Base-by-base conservation (phyloP, 805 yeast species). In the Tanozyma kutaoensis region DNA sequence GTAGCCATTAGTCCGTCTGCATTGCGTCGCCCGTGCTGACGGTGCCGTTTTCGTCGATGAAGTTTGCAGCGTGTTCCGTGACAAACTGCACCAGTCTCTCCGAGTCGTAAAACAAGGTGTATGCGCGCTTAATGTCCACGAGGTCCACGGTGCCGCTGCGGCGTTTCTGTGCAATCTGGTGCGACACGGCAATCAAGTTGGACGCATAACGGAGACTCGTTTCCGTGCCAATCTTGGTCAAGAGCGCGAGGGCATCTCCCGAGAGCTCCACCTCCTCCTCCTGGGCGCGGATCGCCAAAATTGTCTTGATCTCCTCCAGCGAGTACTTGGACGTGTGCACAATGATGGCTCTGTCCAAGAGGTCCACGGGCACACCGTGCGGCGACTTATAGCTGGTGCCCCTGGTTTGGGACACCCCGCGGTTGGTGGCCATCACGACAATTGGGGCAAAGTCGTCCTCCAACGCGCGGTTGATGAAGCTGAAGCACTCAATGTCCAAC, bases 391-490 rank as follows among this genome's bases (percentile, higher is more conserved):
- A 84, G 46, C 72, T 76, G 17, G 97, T 82, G 28, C 99, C 98
- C 45, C 95, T 72, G 14, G 95, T 85, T 34, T 70, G 76, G n/a
- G 95, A 71, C 32, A 88, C 67, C 28, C 99, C 99, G 52, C 96
- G 71, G 58, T 91, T 91, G 15, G 99, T 39, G 33, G 99, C 99
- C 93, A 91, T 81, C 37, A 91, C 80, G 23, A 91, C 95, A 46
- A 91, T 82, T 20, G 99, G 99, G 11, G 97, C 81, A 52, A 91
- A 78, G 35, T 85, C 94, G 45, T 85, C 94, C 60, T 91, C 99
- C 33, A 91, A 64, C 8, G 99, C 99, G 40, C 96, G 73, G 59
- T 91, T 91, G 42, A 91, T 70, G 54, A 81, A 91, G 12, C 97
- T 80, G 49, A 91, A 91, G 45, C 95, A 76, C 55, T 91, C 99